Conservation (phyloP, 768 basidiomycete genomes). For the Psilocybe cubensis region DNA sequence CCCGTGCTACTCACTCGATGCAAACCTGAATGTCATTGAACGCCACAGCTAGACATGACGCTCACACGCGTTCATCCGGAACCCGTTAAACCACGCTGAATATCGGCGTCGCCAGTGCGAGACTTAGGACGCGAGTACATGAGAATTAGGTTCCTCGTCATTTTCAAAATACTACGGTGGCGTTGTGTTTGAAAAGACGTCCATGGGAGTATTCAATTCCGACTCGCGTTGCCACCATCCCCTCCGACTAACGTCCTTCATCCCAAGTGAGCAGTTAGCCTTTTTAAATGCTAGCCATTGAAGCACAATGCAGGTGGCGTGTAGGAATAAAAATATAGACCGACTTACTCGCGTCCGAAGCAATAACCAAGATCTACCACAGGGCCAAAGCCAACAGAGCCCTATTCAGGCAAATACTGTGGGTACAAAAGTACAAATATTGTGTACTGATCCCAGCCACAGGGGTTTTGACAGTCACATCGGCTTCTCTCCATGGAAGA, state of each 20-base stretch:
- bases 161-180: not conserved
- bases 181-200: not conserved
- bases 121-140: not conserved
- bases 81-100: not conserved
- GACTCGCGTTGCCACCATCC: not conserved
- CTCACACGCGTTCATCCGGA: not conserved
- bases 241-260: not conserved
- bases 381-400: not conserved
- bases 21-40: not conserved
- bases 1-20: not conserved
- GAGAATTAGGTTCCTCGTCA: not conserved
- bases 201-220: not conserved
- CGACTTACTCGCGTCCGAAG: not conserved
- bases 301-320: not conserved
- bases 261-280: not conserved
- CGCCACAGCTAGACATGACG: constrained; percentile 11
- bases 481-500: not conserved
- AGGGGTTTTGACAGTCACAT: not conserved
- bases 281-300: not conserved
- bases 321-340: not conserved
- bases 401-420: not conserved
- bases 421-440: not conserved
- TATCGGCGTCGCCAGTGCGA: no score
- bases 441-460: not conserved
- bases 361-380: not conserved